phyloP scores from a whole-genome alignment of 2,329 filamentous ascomycete genomes.

The Paraphoma chrysanthemicola region DNA sequence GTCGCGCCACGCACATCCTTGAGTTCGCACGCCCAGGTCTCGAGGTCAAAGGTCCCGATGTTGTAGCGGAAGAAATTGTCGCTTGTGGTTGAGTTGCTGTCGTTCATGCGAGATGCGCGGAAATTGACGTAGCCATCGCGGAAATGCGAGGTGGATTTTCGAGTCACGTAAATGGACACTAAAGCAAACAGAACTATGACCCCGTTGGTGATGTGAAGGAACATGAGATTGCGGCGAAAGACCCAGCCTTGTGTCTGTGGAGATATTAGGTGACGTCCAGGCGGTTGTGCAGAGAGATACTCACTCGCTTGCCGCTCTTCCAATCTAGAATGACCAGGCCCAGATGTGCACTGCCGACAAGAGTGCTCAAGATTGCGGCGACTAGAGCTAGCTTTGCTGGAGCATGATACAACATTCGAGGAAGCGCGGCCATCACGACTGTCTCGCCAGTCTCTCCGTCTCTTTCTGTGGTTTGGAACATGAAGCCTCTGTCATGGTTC shows the following conservation, averaged over 20 bases:
- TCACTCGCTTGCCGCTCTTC: slow-evolving; percentile 33
- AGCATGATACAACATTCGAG: slow-evolving; percentile 27
- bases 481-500: slow-evolving; percentile 40
- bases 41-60: slow-evolving; percentile 44
- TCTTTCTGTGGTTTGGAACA: slow-evolving; percentile 24
- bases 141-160: slow-evolving; percentile 39
- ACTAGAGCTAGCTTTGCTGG: slow-evolving; percentile 39
- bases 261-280: not conserved
- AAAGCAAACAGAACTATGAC: slow-evolving; percentile 41
- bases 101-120: slow-evolving; percentile 23
- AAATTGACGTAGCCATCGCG: slow-evolving; percentile 31
- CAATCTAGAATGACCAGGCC: slow-evolving; percentile 33
- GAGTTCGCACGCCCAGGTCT: slow-evolving; percentile 45
- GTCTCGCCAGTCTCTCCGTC: slow-evolving; percentile 13
- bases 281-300: not conserved
- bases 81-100: slow-evolving; percentile 6
- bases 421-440: slow-evolving; percentile 38
- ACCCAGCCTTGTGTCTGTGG: slow-evolving; percentile 37
- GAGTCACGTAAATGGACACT: slow-evolving; percentile 38
- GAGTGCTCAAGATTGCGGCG: slow-evolving; percentile 28
- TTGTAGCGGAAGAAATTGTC: slow-evolving; percentile 35
- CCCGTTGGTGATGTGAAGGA: slow-evolving; percentile 38
- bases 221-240: slow-evolving; percentile 44
- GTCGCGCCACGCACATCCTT: slow-evolving; percentile 23
- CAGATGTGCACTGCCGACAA: slow-evolving; percentile 26